Evolutionary conservation across 2,329 filamentous ascomycete genomes (phyloP), one percentile per base, ranked within the genome.

Genomic region (Trichoderma breve): DNA sequence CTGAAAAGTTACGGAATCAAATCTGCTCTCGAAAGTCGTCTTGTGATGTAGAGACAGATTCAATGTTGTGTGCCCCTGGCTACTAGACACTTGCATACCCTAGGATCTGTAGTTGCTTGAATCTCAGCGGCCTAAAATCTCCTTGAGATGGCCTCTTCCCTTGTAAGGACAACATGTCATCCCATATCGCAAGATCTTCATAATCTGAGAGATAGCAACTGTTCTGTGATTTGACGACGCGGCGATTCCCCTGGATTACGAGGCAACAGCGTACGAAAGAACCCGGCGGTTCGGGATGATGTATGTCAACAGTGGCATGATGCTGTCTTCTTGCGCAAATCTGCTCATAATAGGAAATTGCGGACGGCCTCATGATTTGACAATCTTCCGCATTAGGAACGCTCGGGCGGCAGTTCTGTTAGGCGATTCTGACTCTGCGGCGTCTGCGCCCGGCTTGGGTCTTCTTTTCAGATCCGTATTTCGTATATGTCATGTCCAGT

Each of bases 271-370:
- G 30, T 14, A 47, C 18, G 65, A 55, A 14, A 28, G 15, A 68
- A 30, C 11, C 39, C 11, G 57, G 66, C 4, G n/a, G 6, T 34
- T 39, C 39, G 57, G 57, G 15, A 36, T 24, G 24, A n/a, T 24
- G 18, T 15, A 43, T 24, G n/a, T 12, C 12, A 21, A 14, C 39
- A 28, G 66, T 69, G 66, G 66, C 26, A 70, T 62, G 66, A 70
- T 70, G n/a, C 39, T 28, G 30, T 57, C 66, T 26, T 51, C n/a
- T 36, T 51, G 28, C 57, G 57, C 15, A 28, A 34, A 28, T 28
- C 66, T 28, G 57, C 57, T 62, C 66, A 62, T 53, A 70, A 70
- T 15, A 62, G 66, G 28, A 67, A 70, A 70, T 61, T 36, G n/a
- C 39, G 21, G 18, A 53, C 51, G 26, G 18, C 57, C 36, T 43